phyloP scores from a whole-genome alignment of 441 rosid genomes.

The Populus hybrid region DNA sequence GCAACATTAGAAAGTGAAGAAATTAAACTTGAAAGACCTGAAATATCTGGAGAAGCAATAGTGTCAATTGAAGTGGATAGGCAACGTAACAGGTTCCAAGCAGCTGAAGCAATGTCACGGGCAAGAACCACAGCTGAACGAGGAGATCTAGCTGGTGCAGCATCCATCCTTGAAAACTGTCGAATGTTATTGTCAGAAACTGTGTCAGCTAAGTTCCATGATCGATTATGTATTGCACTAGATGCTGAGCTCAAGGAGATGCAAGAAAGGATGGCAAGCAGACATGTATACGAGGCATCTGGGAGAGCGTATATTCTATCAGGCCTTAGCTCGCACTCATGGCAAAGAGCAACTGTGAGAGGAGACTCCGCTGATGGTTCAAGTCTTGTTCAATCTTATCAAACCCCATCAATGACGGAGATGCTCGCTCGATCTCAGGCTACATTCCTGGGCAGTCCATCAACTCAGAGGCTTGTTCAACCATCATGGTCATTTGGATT shows the following conservation, averaged over 20 bases:
- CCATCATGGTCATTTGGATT: constrained; percentile 54
- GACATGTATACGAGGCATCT: constrained; percentile 84
- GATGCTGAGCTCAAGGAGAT: constrained; percentile 94
- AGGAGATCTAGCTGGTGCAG: constrained; percentile 75
- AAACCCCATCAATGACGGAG: constrained; percentile 92
- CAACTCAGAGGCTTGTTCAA: constrained; percentile 66
- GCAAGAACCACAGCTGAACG: constrained; percentile 83
- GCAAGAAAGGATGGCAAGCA: constrained; percentile 97
- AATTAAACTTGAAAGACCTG: constrained; percentile 62
- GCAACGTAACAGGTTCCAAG: constrained; percentile 86
- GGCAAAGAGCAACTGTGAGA: constrained; percentile 99
- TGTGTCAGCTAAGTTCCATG: constrained; percentile 62
- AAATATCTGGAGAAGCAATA: constrained; percentile 37
- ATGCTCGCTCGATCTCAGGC: constrained; percentile 92
- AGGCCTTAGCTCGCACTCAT: constrained; percentile 98
- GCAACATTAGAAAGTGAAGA: constrained; percentile 52
- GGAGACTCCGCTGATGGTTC: constrained; percentile 90
- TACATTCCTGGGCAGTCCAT: constrained; percentile 56
- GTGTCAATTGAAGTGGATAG: constrained; percentile 87
- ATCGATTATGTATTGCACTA: constrained; percentile 69
- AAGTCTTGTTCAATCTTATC: constrained; percentile 81
- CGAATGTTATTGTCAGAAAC: constrained; percentile 58
- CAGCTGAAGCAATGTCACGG: constrained; percentile 78
- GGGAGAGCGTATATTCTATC: constrained; percentile 98
- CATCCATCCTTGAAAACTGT: constrained; percentile 61